phyloP scores from a whole-genome alignment of 192 early-diverging fungal genomes.

The Martensiomyces pterosporus region DNA sequence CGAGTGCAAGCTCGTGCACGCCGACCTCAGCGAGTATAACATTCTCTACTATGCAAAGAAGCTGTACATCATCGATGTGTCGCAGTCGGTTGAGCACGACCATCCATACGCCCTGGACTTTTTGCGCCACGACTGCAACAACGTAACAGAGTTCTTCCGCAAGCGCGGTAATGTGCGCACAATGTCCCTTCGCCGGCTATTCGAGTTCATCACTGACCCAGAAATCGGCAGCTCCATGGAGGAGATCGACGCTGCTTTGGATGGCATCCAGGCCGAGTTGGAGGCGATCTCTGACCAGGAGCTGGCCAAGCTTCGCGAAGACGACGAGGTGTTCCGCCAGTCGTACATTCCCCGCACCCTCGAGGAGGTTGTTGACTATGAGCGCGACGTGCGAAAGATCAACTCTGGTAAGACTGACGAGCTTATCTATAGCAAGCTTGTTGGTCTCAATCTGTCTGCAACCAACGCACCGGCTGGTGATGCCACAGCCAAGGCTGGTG shows the following conservation, averaged over 20 bases:
- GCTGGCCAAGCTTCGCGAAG: constrained; percentile 54
- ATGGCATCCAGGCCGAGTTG: constrained; percentile 54
- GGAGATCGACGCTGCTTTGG: constrained; percentile 66
- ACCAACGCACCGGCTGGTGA: constrained; percentile 12
- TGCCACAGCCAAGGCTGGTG: background rate
- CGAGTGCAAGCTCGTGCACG: constrained; percentile 90
- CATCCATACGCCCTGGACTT: constrained; percentile 97
- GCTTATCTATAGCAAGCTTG: constrained; percentile 47
- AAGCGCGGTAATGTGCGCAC: constrained; percentile 63
- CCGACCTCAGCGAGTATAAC: constrained; percentile 98
- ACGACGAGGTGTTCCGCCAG: constrained; percentile 90
- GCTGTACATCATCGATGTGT: constrained; percentile 95
- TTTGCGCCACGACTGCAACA: constrained; percentile 89
- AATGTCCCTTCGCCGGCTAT: constrained; percentile 80
- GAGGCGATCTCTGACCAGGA: constrained; percentile 43
- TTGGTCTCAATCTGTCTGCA: constrained; percentile 58
- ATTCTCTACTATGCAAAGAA: constrained; percentile 79
- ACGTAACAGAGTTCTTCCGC: constrained; percentile 89
- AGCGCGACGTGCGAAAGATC: constrained; percentile 73
- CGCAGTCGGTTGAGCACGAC: constrained; percentile 97
- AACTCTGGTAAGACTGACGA: constrained; percentile 70
- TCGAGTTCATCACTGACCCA: constrained; percentile 79
- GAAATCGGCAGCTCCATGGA: constrained; percentile 57
- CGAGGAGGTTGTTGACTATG: constrained; percentile 85
- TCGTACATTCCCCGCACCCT: constrained; percentile 89